These are phyloP conservation scores for Tulasnella sp. DNA, from an alignment of 768 basidiomycete genomes.

Conservation along the genomic window DNA sequence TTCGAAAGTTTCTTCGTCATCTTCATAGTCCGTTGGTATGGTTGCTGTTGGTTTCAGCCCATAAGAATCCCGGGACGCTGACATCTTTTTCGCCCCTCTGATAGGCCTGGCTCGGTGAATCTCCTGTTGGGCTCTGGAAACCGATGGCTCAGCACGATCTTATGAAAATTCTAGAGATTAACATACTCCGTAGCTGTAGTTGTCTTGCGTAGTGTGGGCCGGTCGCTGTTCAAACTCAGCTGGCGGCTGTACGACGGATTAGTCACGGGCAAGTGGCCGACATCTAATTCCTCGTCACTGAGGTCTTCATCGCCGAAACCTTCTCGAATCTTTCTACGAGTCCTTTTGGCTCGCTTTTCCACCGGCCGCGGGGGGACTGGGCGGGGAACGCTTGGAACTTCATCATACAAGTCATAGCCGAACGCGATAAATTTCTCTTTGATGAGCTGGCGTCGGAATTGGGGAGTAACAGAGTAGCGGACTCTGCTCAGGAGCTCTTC, in stretches of 20 bases:
- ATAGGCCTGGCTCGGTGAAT: neutral
- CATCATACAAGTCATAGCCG: neutral
- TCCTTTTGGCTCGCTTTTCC: neutral
- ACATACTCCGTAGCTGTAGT: neutral
- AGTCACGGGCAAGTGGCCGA: neutral
- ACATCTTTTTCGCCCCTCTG: neutral
- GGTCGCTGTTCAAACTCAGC: neutral
- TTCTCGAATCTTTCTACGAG: neutral
- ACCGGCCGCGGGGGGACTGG: neutral
- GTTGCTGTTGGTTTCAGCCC: neutral
- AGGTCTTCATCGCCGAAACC: neutral
- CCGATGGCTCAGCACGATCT: neutral
- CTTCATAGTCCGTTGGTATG: neutral
- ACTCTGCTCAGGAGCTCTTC: neutral
- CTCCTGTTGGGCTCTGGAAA: neutral
- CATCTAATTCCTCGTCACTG: neutral
- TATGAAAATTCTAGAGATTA: neutral
- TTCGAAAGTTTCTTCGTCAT: neutral
- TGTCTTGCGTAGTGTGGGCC: neutral
- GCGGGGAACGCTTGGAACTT: neutral
- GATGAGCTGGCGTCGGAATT: neutral
- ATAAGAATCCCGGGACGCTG: neutral
- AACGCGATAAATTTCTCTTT: neutral
- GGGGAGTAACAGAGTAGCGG: neutral
- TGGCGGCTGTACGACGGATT: neutral